Evolutionary conservation across 371 early-diverging fungal genomes (phyloP).

Genomic region (Mucor indicus): DNA sequence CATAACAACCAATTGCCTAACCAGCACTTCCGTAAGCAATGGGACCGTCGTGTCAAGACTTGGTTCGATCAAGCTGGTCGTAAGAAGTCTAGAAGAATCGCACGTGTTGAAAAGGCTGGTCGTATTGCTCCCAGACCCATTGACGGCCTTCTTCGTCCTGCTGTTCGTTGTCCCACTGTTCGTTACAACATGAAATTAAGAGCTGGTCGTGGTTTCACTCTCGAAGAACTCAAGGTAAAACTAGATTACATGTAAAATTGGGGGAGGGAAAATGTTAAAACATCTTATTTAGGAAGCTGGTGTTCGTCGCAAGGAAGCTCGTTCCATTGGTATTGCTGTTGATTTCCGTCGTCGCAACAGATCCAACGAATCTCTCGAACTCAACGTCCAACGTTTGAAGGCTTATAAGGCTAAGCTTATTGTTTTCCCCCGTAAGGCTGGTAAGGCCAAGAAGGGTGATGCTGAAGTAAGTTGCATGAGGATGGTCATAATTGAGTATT

Average conservation of each 20-base stretch:
- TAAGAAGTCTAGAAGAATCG: conserved; percentile 88
- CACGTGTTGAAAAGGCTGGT: conserved; percentile 95
- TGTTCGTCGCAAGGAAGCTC: conserved; percentile 92
- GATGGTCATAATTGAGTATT: not conserved
- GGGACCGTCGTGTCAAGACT: conserved; percentile 96
- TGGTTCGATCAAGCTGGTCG: conserved; percentile 99
- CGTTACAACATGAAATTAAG: conserved; percentile 99
- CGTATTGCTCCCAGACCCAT: conserved; percentile 96
- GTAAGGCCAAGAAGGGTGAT: conserved; percentile 83
- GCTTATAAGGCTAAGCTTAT: conserved; percentile 93
- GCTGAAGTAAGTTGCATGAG: conserved; percentile 32
- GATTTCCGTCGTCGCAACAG: conserved; percentile 98
- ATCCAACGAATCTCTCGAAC: conserved; percentile 92
- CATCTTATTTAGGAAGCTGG: conserved; percentile 77
- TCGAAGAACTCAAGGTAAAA: conserved; percentile 95
- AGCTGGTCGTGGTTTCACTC: conserved; percentile 98
- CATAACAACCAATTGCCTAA: conserved; percentile 99
- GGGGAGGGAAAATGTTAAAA: too few relatives aligned
- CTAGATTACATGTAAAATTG: not conserved
- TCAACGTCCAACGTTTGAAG: conserved; percentile 97
- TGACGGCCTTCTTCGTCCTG: conserved; percentile 97
- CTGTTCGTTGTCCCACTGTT: conserved; percentile 96
- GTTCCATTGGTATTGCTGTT: conserved; percentile 96
- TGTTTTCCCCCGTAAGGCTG: conserved; percentile 92
- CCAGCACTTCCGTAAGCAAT: conserved; percentile 99